Evolutionary conservation across 2,329 filamentous ascomycete genomes (phyloP), one percentile per base, ranked within the genome.

Genomic region (Coniella vitis): DNA sequence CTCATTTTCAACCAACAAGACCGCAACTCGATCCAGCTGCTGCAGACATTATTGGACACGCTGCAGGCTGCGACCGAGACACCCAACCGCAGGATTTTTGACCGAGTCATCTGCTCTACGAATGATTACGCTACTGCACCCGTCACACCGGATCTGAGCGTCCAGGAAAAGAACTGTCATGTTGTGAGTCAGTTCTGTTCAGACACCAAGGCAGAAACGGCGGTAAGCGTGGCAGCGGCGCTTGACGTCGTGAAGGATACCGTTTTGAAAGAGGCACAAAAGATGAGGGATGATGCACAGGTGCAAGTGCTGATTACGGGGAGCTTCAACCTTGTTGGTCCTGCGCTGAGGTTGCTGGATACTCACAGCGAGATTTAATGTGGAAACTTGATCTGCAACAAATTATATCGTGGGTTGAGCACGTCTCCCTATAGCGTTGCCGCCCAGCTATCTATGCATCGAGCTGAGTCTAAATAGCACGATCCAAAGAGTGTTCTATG

Each of bases 1-100:
- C 69, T 97, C 39, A 76, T 97, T 41, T 97, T 97, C 73, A 96
- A 96, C 65, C 91, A 96, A 65, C 89, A 95, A 61, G 89, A 88
- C 9, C 80, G 90, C 29, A 83, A 95, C 60, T 86, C 87, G 4
- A 68, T 71, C 4, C 71, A 76, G 14, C 74, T 94, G 1, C 76
- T 91, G 2, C 68, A 67, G 29, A 75, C 74, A 0, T 70, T 95
- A 2, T 72, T 89, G 48, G 62, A 70, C 9, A 79, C 78, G 2
- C 69, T 87, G 10, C 43, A 45, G 60, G 64, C 39, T 53, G 67
- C 47, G 60, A 68, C 49, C 42, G 73, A 47, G 42, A 65, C 51
- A 58, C 66, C 36, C 46, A 59, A 58, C 40, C 64, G 17, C 40
- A 64, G 40, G 21, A 43, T 52, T 7, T 54, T 54, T 17, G 40